These are phyloP conservation scores for Chiua virens DNA, from an alignment of 768 basidiomycete genomes.

Conservation along the genomic window DNA sequence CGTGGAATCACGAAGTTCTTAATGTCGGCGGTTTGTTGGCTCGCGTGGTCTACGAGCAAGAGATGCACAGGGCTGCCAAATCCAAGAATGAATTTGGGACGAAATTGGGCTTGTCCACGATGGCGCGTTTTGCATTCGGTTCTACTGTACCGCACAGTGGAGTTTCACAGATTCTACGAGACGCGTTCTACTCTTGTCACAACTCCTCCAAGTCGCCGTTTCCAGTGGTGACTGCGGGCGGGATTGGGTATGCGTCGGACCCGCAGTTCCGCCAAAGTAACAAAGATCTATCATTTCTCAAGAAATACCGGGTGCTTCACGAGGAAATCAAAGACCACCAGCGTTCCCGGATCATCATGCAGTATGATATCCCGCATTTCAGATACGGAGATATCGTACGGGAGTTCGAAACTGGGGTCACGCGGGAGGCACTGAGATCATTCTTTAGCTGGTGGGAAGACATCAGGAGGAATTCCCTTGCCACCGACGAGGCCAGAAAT, in stretches of 20 bases:
- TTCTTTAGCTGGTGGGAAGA: conserved; percentile 15
- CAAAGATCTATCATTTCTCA: conserved; percentile 6
- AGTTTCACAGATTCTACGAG: conserved; percentile 13
- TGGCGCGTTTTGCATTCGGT: conserved; percentile 79
- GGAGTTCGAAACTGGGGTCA: conserved; percentile 11
- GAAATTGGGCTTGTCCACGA: conserved; percentile 57
- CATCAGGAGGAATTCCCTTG: not conserved
- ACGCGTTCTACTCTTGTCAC: conserved; percentile 15
- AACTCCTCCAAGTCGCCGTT: not conserved
- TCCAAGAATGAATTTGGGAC: not conserved
- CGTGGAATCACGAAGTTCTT: conserved; percentile 90
- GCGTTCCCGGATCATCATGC: conserved; percentile 3
- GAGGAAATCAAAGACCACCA: not conserved
- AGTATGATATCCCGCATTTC: conserved; percentile 6
- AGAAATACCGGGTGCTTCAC: conserved; percentile 4
- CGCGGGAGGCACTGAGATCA: conserved; percentile 2
- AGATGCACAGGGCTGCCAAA: conserved; percentile 45
- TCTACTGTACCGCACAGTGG: conserved; percentile 27
- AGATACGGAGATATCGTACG: conserved; percentile 4
- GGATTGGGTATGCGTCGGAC: conserved; percentile 1
- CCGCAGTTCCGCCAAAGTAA: conserved; percentile 5
- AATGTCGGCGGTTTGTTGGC: conserved; percentile 79
- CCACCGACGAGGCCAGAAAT: not conserved
- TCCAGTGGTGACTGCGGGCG: conserved; percentile 13
- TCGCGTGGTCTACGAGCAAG: conserved; percentile 81